Conservation (phyloP, 139 green algal species). For the Haematococcus sp. region DNA sequence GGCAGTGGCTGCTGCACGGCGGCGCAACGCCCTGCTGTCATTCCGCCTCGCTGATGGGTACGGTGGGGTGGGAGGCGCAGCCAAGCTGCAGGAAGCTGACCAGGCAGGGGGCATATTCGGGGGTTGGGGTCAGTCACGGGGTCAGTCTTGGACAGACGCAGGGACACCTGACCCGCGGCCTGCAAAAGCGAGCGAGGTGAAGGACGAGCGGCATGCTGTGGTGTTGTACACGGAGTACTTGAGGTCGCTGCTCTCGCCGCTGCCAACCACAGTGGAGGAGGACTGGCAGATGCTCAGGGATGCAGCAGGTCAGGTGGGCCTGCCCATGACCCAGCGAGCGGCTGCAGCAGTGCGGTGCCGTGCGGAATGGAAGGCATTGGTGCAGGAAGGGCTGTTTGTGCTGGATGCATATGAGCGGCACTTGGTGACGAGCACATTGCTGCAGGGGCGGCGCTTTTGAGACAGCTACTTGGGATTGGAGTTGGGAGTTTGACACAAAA, state of each 20-base stretch:
- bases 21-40: not conserved
- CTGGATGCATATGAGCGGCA: not conserved
- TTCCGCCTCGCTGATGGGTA: not conserved
- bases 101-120: not conserved
- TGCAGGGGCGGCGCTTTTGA: too few relatives aligned
- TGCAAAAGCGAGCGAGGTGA: not conserved
- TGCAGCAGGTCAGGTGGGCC: not conserved
- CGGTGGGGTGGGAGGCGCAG: not conserved
- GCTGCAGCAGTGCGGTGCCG: not conserved
- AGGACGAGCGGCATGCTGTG: not conserved
- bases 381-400: not conserved
- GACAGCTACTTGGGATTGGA: too few relatives aligned
- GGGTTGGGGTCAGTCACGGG: not conserved
- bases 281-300: not conserved
- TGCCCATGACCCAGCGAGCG: not conserved
- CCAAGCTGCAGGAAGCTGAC: not conserved
- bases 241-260: not conserved
- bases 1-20: not conserved
- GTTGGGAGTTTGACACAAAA: too few relatives aligned
- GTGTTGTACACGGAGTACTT: not conserved
- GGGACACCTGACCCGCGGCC: not conserved
- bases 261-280: conserved; percentile 4
- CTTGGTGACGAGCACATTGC: too few relatives aligned
- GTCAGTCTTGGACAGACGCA: not conserved
- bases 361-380: not conserved